A percentile compares a stretch with the other conserved stretches of the same genome.
Evolutionary conservation across 768 basidiomycete genomes (phyloP).

Genomic region (Goffeauzyma gilvescens): DNA sequence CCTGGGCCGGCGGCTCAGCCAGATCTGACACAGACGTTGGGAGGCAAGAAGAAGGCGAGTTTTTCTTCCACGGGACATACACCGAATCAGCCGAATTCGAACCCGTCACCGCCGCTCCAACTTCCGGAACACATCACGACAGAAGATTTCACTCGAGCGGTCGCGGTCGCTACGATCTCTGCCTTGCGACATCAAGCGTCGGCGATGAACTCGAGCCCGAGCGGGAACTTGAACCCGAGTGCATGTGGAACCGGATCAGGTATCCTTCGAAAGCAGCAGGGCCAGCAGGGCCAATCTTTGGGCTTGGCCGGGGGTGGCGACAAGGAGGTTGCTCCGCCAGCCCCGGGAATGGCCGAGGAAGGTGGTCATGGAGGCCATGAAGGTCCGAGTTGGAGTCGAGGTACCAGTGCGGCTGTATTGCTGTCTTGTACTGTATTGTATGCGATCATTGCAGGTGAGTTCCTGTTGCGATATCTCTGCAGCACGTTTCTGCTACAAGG

Average conservation of each 20-base stretch:
- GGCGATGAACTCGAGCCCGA: no score
- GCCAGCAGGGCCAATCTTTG: constrained; percentile 32
- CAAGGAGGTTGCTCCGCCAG: constrained; percentile 1
- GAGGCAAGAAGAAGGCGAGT: background rate
- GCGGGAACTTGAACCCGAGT: no score
- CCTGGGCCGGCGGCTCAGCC: background rate
- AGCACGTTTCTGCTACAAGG: background rate
- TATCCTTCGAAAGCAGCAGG: no score
- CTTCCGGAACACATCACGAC: constrained; percentile 49
- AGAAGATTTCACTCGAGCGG: constrained; percentile 81
- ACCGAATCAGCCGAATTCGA: no score
- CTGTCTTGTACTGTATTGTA: constrained; percentile 78
- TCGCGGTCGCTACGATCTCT: constrained; percentile 81
- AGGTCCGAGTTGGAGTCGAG: constrained; percentile 86
- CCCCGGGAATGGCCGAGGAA: constrained; percentile 31
- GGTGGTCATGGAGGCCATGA: constrained; percentile 65
- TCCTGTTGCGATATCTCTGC: no score
- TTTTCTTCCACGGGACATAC: background rate
- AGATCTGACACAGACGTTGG: no score
- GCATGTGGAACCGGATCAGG: no score
- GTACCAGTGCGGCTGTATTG: constrained; percentile 71
- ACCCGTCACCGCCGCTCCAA: constrained; percentile 38
- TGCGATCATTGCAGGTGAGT: constrained; percentile 81
- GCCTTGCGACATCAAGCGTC: constrained; percentile 52
- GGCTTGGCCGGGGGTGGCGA: constrained; percentile 12